Percentiles rank a stretch among this genome's conserved stretches.
phyloP scores from a whole-genome alignment of 2,329 filamentous ascomycete genomes.

The Fusarium concolor region DNA sequence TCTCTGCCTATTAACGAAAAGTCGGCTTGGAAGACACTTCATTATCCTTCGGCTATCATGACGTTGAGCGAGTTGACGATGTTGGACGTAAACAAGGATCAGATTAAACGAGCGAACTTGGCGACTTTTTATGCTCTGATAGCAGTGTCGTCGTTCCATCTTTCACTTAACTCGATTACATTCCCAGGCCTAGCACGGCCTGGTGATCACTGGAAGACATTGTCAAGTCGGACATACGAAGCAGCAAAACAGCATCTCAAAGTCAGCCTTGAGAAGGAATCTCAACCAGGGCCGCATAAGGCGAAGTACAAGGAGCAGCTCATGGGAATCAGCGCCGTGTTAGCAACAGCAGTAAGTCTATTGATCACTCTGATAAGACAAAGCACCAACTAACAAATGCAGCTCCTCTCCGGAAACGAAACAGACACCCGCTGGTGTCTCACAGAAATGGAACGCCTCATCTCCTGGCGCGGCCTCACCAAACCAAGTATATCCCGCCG shows the following conservation, averaged over 20 bases:
- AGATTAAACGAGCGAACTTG: slow-evolving; percentile 37
- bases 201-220: slow-evolving; percentile 18
- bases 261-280: slow-evolving; percentile 39
- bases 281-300: slow-evolving; percentile 25
- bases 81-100: slow-evolving; percentile 20
- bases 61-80: slow-evolving; percentile 38
- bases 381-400: accelerated
- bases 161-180: slow-evolving; percentile 20
- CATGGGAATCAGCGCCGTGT: slow-evolving; percentile 35
- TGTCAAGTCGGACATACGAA: slow-evolving; percentile 31
- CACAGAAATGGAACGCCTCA: slow-evolving; percentile 40
- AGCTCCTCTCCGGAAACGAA: slow-evolving; percentile 36
- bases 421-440: slow-evolving; percentile 36
- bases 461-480: slow-evolving; percentile 33
- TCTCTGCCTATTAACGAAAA: slow-evolving; percentile 41
- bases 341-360: slow-evolving; percentile 33
- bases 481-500: slow-evolving; percentile 39
- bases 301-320: slow-evolving; percentile 42
- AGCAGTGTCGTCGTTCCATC: slow-evolving; percentile 36
- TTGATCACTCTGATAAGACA: accelerated
- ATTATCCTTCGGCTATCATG: slow-evolving; percentile 38
- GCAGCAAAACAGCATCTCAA: slow-evolving; percentile 41
- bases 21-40: slow-evolving; percentile 37
- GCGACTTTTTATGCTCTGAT: slow-evolving; percentile 36
- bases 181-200: slow-evolving; percentile 18